Base-by-base conservation (phyloP, 106 monocot genomes). In the Dactylorhiza incarnata region DNA sequence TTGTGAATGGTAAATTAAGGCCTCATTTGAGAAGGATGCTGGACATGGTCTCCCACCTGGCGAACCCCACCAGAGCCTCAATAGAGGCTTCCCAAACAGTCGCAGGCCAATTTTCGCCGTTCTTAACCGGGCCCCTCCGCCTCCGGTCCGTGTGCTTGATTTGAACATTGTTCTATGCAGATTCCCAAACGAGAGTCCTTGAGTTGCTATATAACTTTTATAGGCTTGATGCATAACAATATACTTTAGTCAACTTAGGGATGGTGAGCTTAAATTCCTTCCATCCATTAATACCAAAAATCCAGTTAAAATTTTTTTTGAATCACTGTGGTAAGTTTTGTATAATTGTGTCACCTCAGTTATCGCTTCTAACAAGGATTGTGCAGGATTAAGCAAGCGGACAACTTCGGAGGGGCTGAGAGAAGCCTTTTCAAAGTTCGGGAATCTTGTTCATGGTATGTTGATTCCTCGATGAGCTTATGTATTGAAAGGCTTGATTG, bases 401-500 rank as follows among this genome's bases (percentile, higher is more conserved):
- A 91, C 91, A 77, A 88, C 91, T 46, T 71, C 85, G 23, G 88
- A 91, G 55, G 88, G 91, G 7, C 85, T 91, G 8, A 85, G 87
- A 63, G 82, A 84, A 78, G 82, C 87, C 45, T 87, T 88, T 75
- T n/a, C 74, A 22, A 88, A 88, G 75, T 88, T 88, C 81, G 91
- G 91, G 24, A 45, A 91, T 80, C 68, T 91, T 77, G 46, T 91
- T 11, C 73, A 83, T 5, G 91, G 91, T 91, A 83, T 54, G 23
- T 75, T n/a, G 77, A 22, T 58, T 19, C 65, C 52, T 45, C 63
- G 9, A 73, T 14, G 0, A 62, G 13, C 37, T 44, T 69, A 46
- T 11, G 37, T 37, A 37, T 37, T 19, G 2, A 76, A 14, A 44
- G 9, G 24, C 5, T 23, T 5, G 10, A 19, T n/a, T 43, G 37